Evolutionary conservation across 139 green algal species (phyloP).

Genomic region (Trebouxia sp.): DNA sequence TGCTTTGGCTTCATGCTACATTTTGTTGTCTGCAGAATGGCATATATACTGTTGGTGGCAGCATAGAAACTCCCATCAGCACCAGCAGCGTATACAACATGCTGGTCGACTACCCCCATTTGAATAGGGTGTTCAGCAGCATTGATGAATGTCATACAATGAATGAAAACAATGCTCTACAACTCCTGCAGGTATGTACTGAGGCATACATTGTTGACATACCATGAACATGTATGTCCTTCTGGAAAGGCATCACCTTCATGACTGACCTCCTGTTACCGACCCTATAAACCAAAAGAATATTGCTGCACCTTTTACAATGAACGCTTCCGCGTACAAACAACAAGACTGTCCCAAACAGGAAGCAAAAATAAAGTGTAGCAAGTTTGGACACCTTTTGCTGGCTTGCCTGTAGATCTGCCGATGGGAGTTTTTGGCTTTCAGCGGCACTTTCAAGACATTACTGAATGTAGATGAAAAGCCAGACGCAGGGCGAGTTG

Average conservation of each 20-base stretch:
- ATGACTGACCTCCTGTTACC: neutral
- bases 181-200: slow-evolving; percentile 1
- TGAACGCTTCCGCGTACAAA: neutral
- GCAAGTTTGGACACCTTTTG: neutral
- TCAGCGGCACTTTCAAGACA: slow-evolving; percentile 57
- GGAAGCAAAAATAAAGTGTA: neutral
- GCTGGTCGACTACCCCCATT: slow-evolving; percentile 43
- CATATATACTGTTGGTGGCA: slow-evolving; percentile 40
- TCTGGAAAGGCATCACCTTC: neutral
- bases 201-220: neutral
- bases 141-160: slow-evolving; percentile 26
- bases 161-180: neutral
- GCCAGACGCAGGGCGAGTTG: slow-evolving; percentile 17
- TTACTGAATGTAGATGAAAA: slow-evolving; percentile 49
- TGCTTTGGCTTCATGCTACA: neutral
- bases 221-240: neutral
- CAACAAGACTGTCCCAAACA: neutral
- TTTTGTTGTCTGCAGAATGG: slow-evolving; percentile 17
- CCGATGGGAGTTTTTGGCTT: slow-evolving; percentile 59
- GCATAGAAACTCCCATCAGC: slow-evolving; percentile 12
- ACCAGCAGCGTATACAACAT: slow-evolving; percentile 35
- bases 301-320: neutral
- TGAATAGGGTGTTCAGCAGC: slow-evolving; percentile 48
- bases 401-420: slow-evolving; percentile 38
- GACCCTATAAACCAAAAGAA: too few relatives aligned